Conservation (phyloP, 2,329 filamentous ascomycete species). For the Epichloe glyceriae region DNA sequence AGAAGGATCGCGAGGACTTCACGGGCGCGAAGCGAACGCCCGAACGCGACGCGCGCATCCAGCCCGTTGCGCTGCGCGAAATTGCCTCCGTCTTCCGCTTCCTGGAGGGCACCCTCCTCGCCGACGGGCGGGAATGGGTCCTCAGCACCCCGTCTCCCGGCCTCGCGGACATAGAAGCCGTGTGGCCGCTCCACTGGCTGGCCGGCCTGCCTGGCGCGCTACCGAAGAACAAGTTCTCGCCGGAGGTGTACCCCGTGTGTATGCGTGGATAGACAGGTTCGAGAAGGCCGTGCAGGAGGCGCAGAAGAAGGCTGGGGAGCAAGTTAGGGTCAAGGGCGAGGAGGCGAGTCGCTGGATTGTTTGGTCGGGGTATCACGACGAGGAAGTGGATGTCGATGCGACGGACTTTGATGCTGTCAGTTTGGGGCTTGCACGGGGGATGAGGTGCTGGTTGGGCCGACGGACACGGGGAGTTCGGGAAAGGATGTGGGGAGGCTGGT, state of each 20-base stretch:
- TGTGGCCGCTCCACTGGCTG: slow-evolving; percentile 59
- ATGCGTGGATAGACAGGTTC: slow-evolving; percentile 54
- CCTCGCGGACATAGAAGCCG: slow-evolving; percentile 55
- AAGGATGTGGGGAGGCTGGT: slow-evolving; percentile 45
- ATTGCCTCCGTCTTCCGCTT: slow-evolving; percentile 41
- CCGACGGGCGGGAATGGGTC: slow-evolving; percentile 55
- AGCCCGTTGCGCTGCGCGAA: slow-evolving; percentile 43
- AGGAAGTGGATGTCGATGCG: slow-evolving; percentile 29
- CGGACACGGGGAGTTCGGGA: slow-evolving; percentile 46
- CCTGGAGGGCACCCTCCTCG: slow-evolving; percentile 49
- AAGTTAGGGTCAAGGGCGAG: slow-evolving; percentile 34
- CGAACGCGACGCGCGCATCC: slow-evolving; percentile 14
- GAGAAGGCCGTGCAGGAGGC: slow-evolving; percentile 30
- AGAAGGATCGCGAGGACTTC: slow-evolving; percentile 39
- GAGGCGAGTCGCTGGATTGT: slow-evolving; percentile 38
- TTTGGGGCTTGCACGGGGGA: slow-evolving; percentile 38
- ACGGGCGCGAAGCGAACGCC: slow-evolving; percentile 15
- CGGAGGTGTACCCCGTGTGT: slow-evolving; percentile 41
- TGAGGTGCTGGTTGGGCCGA: slow-evolving; percentile 45
- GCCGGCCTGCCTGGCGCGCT: slow-evolving; percentile 40
- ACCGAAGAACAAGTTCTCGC: slow-evolving; percentile 36
- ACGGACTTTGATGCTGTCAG: slow-evolving; percentile 33
- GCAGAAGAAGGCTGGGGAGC: slow-evolving; percentile 20
- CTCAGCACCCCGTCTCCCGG: slow-evolving; percentile 37
- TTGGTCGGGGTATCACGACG: slow-evolving; percentile 31